phyloP scores from a whole-genome alignment of 768 basidiomycete genomes.

The Lactifluus echinatus region DNA sequence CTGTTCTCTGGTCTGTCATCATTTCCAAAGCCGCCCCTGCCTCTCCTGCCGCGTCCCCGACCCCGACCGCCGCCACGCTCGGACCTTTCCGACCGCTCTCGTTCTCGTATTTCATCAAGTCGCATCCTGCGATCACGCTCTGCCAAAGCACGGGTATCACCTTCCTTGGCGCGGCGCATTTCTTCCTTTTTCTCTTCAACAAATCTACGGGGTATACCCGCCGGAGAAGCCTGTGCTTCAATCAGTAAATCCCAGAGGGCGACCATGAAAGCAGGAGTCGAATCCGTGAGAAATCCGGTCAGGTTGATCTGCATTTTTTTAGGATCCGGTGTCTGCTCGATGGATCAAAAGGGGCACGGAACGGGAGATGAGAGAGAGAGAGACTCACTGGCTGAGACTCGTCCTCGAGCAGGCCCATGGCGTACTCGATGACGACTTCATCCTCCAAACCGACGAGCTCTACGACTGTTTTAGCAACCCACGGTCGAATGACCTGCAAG shows the following conservation, averaged over 20 bases:
- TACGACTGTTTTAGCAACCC: constrained; percentile 90
- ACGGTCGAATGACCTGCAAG: constrained; percentile 81
- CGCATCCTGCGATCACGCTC: constrained; percentile 62
- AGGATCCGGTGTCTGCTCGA: constrained; percentile 72
- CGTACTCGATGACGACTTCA: constrained; percentile 94
- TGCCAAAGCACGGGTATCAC: constrained; percentile 55
- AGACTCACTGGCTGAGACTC: constrained; percentile 63
- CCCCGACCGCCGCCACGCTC: constrained; percentile 47
- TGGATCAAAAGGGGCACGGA: neutral
- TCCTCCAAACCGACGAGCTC: constrained; percentile 92
- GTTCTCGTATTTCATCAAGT: constrained; percentile 59
- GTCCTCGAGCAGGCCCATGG: constrained; percentile 90
- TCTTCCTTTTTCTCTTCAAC: constrained; percentile 91
- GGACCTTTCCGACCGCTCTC: constrained; percentile 41
- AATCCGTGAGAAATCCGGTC: constrained; percentile 84
- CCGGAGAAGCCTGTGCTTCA: constrained; percentile 82
- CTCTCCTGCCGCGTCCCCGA: constrained; percentile 46
- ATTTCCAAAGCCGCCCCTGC: constrained; percentile 38
- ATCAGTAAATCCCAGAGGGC: constrained; percentile 87
- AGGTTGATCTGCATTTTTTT: constrained; percentile 94
- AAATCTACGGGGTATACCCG: constrained; percentile 84
- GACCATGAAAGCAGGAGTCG: constrained; percentile 81
- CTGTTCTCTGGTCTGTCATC: constrained; percentile 35
- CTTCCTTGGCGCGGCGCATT: constrained; percentile 61
- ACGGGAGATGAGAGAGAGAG: neutral